phyloP scores from a whole-genome alignment of 2,329 filamentous ascomycete species.

The Xylariomycetidae sp. region DNA sequence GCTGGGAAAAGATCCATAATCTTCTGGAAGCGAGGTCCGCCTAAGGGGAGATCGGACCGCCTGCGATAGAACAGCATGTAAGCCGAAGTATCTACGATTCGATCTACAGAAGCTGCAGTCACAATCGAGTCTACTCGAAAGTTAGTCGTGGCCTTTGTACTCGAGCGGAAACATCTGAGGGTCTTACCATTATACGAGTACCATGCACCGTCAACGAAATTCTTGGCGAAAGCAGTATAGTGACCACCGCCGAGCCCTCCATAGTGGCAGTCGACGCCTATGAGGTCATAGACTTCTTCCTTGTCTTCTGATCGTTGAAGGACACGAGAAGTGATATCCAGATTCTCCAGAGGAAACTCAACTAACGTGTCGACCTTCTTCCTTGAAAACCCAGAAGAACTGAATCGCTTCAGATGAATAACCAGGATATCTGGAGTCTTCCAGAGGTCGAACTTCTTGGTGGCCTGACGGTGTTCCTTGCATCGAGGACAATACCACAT shows the following conservation, averaged over 20 bases:
- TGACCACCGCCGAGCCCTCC: conserved; percentile 91
- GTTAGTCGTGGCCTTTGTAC: conserved; percentile 33
- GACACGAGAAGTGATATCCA: conserved; percentile 78
- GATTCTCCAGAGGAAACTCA: conserved; percentile 82
- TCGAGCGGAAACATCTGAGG: conserved; percentile 8
- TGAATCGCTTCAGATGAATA: conserved; percentile 93
- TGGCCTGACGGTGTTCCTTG: conserved; percentile 87
- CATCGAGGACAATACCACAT: conserved; percentile 97
- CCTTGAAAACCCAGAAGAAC: conserved; percentile 72
- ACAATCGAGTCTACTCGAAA: conserved; percentile 67
- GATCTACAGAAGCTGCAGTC: conserved; percentile 53
- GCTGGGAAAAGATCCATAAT: conserved; percentile 63
- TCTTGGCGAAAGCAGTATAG: conserved; percentile 92
- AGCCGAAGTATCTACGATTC: conserved; percentile 69
- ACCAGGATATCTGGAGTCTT: conserved; percentile 93
- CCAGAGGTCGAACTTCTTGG: conserved; percentile 97
- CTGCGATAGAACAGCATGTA: conserved; percentile 96
- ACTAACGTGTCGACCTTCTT: conserved; percentile 91
- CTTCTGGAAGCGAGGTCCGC: conserved; percentile 68
- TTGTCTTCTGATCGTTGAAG: conserved; percentile 77
- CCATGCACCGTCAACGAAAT: conserved; percentile 85
- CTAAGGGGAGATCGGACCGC: conserved; percentile 70
- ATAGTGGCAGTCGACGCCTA: conserved; percentile 94
- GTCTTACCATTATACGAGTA: conserved; percentile 96
- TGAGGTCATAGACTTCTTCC: conserved; percentile 82